Conservation (phyloP, 768 basidiomycete genomes). For the Mrakia hoshinonis region DNA sequence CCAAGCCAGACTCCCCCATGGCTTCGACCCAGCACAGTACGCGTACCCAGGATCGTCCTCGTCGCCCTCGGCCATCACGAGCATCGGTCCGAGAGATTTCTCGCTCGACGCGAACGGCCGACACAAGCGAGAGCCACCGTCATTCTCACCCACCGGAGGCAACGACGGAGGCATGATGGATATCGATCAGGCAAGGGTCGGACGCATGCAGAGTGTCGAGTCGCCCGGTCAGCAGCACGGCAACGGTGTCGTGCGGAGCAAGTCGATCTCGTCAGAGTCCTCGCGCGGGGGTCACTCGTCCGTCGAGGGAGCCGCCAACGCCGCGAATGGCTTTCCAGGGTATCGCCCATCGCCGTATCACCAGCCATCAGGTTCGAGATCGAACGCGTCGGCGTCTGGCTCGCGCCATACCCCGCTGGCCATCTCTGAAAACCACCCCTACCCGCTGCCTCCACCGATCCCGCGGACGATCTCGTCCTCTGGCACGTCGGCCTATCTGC, state of each 20-base stretch:
- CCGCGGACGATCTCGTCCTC: slow-evolving; percentile 16
- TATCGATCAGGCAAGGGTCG: background rate
- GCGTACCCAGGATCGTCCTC: background rate
- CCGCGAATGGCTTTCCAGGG: background rate
- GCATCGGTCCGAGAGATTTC: slow-evolving; percentile 10
- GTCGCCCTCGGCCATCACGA: background rate
- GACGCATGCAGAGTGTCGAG: background rate
- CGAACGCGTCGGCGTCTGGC: background rate
- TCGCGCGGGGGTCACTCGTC: slow-evolving; percentile 13
- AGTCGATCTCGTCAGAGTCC: slow-evolving; percentile 13
- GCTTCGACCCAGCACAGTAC: background rate
- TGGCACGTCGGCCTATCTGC: slow-evolving; percentile 3
- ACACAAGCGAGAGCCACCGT: slow-evolving; percentile 1
- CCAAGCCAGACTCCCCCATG: background rate
- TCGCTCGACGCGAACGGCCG: slow-evolving; percentile 12
- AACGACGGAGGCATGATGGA: background rate
- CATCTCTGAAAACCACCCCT: slow-evolving; percentile 23
- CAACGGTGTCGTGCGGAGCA: background rate
- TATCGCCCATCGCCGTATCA: background rate
- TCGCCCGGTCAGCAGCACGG: slow-evolving; percentile 13
- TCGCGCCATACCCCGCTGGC: slow-evolving; percentile 8
- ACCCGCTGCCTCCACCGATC: slow-evolving; percentile 22
- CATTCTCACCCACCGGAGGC: background rate
- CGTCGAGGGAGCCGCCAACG: background rate
- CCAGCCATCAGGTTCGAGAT: background rate